Evolutionary conservation across 2,329 filamentous ascomycete genomes (phyloP).

Genomic region (Aspergillus brunneoviolaceus): DNA sequence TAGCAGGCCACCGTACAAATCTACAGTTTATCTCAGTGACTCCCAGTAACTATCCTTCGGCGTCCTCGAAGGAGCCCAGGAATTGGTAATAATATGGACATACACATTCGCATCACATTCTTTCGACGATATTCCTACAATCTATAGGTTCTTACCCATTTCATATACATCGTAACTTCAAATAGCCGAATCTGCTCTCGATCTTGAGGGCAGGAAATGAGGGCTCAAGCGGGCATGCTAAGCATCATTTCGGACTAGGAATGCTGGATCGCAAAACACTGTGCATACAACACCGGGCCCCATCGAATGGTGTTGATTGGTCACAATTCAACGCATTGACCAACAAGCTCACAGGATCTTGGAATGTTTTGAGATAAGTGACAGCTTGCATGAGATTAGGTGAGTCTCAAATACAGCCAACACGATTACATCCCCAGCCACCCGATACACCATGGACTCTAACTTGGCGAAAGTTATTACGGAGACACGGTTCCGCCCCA

Average conservation of each 20-base stretch:
- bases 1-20: background rate
- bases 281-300: background rate
- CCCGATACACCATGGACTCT: background rate
- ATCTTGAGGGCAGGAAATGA: background rate
- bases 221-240: background rate
- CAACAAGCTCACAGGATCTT: slow-evolving; percentile 1
- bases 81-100: background rate
- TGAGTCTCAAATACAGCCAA: slow-evolving; percentile 1
- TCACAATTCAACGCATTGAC: slow-evolving; percentile 1
- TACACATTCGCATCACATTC: background rate
- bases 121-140: background rate
- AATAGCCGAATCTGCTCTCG: background rate
- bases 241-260: background rate
- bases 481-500: background rate
- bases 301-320: background rate
- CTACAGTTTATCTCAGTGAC: background rate
- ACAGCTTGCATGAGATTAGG: background rate
- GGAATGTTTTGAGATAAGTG: background rate
- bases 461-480: background rate
- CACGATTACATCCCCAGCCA: background rate
- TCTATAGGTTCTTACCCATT: background rate
- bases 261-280: background rate
- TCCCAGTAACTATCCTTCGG: background rate
- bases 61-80: background rate
- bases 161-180: background rate